Base-by-base conservation (phyloP, 164 flowering plant species). In the Piper betle region DNA sequence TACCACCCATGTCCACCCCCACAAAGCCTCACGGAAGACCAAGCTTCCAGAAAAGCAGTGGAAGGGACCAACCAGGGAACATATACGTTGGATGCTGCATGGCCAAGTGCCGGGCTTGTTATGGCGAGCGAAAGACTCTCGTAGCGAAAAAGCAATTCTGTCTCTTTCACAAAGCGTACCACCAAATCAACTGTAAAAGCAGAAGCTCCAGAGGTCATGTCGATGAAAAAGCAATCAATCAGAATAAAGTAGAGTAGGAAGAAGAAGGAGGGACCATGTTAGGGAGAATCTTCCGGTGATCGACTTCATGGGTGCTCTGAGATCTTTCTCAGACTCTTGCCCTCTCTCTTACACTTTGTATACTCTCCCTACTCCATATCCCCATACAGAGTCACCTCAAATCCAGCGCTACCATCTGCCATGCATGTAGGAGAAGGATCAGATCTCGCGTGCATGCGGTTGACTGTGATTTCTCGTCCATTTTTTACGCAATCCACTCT, bases 281-380 rank as follows among this genome's bases (percentile, higher is more conserved):
- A 2, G 33, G 2, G 33, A 25, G 33, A 25, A 25, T 25, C 33
- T 25, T 25, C 2, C 33, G 33, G 33, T 25, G 33, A 25, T 25
- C 33, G 33, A 25, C 33, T 25, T 25, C 33, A 25, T n/a, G 33
- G 33, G 2, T 25, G 33, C 33, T 25, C 52, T 41, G 13, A 10
- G 64, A 25, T 72, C 10, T 81, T 71, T 79, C 73, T 81, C 79
- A 76, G 67, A 73, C 75, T 69, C 73, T 76, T 75, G 82, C 80
- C 75, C 80, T 79, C 74, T 75, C 68, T 63, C 67, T 37, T 58
- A 48, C 60, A 55, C 60, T 55, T 39, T 62, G 20, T 58, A 53
- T 39, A 11, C 38, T 46, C 11, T 42, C 50, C 11, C 13, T 10
- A 25, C 37, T 62, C 65, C 54, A 18, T 40, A 19, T 16, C 11